These are phyloP conservation scores for Eucalyptus coolabah DNA, from an alignment of 345 rosid species.

Conservation along the genomic window DNA sequence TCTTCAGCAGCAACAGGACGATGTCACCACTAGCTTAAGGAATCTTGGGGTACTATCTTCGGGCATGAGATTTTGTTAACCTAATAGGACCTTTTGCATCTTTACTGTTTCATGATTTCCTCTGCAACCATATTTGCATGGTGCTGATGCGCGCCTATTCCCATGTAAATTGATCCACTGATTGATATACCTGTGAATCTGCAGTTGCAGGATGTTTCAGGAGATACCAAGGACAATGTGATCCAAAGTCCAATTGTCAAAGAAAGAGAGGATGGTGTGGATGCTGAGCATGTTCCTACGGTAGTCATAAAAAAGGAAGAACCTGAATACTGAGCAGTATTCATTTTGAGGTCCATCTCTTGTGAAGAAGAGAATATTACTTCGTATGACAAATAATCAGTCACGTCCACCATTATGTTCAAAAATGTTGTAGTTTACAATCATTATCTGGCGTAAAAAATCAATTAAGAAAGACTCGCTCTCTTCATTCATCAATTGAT, in stretches of 20 bases:
- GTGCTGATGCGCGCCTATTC: not conserved
- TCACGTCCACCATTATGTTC: not conserved
- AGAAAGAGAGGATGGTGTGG: slow-evolving; percentile 11
- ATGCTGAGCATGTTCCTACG: not conserved
- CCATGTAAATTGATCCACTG: not conserved
- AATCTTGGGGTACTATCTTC: slow-evolving; percentile 42
- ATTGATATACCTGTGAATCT: not conserved
- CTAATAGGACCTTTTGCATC: not conserved
- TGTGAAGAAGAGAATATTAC: not conserved
- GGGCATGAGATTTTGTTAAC: not conserved
- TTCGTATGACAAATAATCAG: not conserved
- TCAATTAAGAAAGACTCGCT: not conserved
- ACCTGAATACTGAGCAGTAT: not conserved
- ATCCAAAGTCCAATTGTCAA: not conserved
- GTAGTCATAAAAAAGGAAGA: not conserved
- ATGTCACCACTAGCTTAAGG: slow-evolving; percentile 51
- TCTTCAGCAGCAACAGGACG: slow-evolving; percentile 79
- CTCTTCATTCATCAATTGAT: not conserved
- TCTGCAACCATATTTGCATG: not conserved
- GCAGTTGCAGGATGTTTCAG: slow-evolving; percentile 48
- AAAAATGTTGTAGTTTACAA: not conserved
- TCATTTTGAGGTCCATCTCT: not conserved
- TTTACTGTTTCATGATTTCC: not conserved
- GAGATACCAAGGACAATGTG: slow-evolving; percentile 21
- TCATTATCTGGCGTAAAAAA: not conserved